phyloP scores from a whole-genome alignment of 2,329 filamentous ascomycete genomes.

The Pseudonectria foliicola region DNA sequence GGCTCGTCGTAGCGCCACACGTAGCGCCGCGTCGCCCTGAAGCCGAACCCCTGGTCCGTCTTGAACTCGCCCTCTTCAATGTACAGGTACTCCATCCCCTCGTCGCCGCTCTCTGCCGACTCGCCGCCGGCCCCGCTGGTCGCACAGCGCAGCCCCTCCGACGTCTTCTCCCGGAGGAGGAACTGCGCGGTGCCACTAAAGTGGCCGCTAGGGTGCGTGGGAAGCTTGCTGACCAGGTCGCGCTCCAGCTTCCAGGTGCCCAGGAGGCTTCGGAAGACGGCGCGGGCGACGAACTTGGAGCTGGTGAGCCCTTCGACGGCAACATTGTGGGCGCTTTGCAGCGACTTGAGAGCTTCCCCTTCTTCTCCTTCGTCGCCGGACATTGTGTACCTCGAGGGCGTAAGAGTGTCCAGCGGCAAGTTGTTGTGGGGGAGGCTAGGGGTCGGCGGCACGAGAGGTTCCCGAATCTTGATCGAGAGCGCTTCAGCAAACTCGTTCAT shows the following conservation, averaged over 20 bases:
- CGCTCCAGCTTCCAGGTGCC: conserved; percentile 61
- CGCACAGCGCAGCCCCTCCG: conserved; percentile 37
- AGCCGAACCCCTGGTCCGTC: conserved; percentile 47
- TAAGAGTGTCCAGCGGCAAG: conserved; percentile 44
- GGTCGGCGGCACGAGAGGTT: conserved; percentile 17
- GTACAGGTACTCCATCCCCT: conserved; percentile 58
- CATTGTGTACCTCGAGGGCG: conserved; percentile 47
- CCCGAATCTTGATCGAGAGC: conserved; percentile 43
- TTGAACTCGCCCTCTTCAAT: conserved; percentile 60
- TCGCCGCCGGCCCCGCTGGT: conserved; percentile 10
- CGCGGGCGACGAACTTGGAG: conserved; percentile 51
- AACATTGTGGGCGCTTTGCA: conserved; percentile 38
- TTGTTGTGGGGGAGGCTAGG: conserved; percentile 33
- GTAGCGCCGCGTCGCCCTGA: conserved; percentile 59
- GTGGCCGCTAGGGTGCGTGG: conserved; percentile 55
- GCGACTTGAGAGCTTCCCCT: conserved; percentile 32
- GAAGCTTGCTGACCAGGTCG: conserved; percentile 44
- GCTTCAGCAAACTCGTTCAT: conserved; percentile 63
- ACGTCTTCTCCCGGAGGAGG: conserved; percentile 52
- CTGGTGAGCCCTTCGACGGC: conserved; percentile 35
- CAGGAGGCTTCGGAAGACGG: conserved; percentile 63
- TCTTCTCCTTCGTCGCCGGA: conserved; percentile 30
- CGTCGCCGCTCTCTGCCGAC: conserved; percentile 20
- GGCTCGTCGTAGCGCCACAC: conserved; percentile 62
- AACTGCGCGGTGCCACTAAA: conserved; percentile 62